Conservation (phyloP, 208 protist species). For the Acanthamoeba divionensis region DNA sequence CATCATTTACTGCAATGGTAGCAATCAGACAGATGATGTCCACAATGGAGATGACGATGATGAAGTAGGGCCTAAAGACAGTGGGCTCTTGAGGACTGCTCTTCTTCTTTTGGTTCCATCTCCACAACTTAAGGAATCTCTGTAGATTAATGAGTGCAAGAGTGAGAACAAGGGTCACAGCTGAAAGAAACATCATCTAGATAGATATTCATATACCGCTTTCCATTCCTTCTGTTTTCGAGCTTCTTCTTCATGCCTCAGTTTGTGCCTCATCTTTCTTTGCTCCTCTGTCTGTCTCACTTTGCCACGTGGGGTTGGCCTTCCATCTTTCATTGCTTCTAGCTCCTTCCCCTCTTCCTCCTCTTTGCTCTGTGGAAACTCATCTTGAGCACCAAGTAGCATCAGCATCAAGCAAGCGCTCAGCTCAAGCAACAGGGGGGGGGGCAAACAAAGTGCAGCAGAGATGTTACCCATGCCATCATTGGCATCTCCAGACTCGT, state of each 20-base stretch:
- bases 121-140: background rate
- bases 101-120: constrained; percentile 22
- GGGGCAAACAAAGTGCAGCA: background rate
- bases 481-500: too few species aligned
- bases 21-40: background rate
- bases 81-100: background rate
- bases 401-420: background rate
- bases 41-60: constrained; percentile 7
- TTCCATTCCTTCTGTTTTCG: background rate
- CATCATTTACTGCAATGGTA: background rate
- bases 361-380: background rate
- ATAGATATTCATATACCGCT: background rate
- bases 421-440: background rate
- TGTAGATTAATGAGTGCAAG: background rate
- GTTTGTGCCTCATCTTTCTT: background rate
- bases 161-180: background rate
- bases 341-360: background rate
- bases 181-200: background rate
- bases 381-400: background rate
- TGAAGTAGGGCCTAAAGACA: constrained; percentile 5
- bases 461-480: too few species aligned
- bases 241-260: too few species aligned
- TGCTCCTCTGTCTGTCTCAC: background rate
- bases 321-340: background rate
- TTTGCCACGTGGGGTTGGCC: background rate